These are phyloP conservation scores for Nicotiana benthamiana DNA, from an alignment of 257 asterid genomes.

Conservation along the genomic window DNA sequence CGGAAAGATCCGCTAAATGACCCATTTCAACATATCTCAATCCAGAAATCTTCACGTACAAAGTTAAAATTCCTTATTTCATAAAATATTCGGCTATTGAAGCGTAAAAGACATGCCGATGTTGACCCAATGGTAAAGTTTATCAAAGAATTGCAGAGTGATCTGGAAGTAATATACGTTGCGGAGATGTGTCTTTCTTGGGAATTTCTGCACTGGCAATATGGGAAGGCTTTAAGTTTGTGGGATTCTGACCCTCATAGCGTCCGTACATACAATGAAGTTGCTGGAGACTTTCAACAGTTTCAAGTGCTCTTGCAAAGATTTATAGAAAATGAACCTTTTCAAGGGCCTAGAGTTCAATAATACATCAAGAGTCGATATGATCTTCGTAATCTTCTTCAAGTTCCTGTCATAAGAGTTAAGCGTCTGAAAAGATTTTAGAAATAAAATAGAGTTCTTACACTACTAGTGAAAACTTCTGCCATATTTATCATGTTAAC, in stretches of 20 bases:
- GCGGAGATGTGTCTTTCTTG: constrained; percentile 96
- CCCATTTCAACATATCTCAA: constrained; percentile 52
- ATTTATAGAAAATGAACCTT: constrained; percentile 73
- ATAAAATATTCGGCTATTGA: constrained; percentile 45
- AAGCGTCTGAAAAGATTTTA: neutral
- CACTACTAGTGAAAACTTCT: no score
- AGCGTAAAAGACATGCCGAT: constrained; percentile 43
- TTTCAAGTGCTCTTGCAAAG: constrained; percentile 85
- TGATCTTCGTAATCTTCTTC: constrained; percentile 69
- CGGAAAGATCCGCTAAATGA: constrained; percentile 50
- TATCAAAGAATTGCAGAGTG: constrained; percentile 62
- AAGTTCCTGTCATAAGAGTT: constrained; percentile 84
- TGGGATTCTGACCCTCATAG: constrained; percentile 68
- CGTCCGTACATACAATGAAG: constrained; percentile 53
- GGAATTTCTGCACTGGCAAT: constrained; percentile 89
- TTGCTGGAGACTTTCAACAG: constrained; percentile 89
- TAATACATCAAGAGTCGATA: constrained; percentile 55
- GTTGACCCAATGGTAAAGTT: constrained; percentile 73
- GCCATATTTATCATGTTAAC: no score
- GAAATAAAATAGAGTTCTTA: neutral
- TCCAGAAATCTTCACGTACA: constrained; percentile 37
- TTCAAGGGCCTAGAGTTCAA: constrained; percentile 68
- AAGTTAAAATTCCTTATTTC: constrained; percentile 51
- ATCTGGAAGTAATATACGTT: constrained; percentile 74
- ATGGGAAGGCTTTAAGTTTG: constrained; percentile 61